Evolutionary conservation across 148 eudicot species (phyloP), one percentile per base, ranked within the genome.

Genomic region (Rheum nobile): DNA sequence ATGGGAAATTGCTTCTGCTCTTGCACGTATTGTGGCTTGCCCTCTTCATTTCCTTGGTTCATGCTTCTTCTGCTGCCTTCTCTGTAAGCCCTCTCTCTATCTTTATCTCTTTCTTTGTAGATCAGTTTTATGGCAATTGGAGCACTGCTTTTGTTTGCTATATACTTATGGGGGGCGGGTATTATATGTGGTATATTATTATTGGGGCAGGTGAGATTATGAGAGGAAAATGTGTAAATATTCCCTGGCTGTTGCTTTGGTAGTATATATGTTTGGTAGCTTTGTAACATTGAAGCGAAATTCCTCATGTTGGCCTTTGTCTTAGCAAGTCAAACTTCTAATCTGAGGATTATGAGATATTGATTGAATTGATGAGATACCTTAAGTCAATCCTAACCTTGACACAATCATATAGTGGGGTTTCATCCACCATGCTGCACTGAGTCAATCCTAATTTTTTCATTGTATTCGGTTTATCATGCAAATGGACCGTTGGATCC

Each of bases 1-100:
- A 28, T 32, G 37, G 17, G 19, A 26, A 29, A 17, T 65, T 86
- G 57, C 76, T 90, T 43, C 77, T 93, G 81, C 75, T 89, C 13
- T 82, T 85, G 32, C 79, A 85, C 7, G 39, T 82, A 22, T 55
- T 83, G 54, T 85, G 80, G 50, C 81, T 81, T 43, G 28, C 77
- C 19, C 79, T 81, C 47, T 82, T 85, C 74, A 34, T 79, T 74
- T 83, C 90, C 50, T 75, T 88, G 55, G 78, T 79, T 80, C 82
- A 89, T 74, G 85, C 84, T 69, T 87, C 87, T 29, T 83, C 96
- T 50, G 76, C 96, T 61, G 39, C 77, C 10, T 54, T 81, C 37
- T 83, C 90, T 83, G 98, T 93, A 87, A 50, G 86, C 79, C 19
- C 43, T 50, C 57, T 22, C 35, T 52, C 43, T 70, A n/a, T 46